These are phyloP conservation scores for Furcasterigmium furcatum DNA, from an alignment of 2,329 filamentous ascomycete species.

Conservation along the genomic window DNA sequence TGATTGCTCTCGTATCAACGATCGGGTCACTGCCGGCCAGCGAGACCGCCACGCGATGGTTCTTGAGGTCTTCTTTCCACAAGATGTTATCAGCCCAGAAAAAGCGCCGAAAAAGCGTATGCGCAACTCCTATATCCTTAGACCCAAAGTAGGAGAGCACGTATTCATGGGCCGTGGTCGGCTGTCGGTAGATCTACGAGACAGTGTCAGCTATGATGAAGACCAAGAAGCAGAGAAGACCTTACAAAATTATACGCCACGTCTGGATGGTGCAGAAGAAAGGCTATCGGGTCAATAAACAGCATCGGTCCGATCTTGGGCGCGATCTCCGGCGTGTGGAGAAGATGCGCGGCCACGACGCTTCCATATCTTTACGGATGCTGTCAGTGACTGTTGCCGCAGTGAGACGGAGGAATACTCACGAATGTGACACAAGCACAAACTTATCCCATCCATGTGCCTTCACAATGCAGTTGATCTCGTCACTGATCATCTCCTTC, in stretches of 20 bases:
- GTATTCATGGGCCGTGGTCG: slow-evolving; percentile 61
- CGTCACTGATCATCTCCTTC: slow-evolving; percentile 49
- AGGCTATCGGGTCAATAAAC: slow-evolving; percentile 59
- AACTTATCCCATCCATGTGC: slow-evolving; percentile 56
- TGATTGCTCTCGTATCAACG: slow-evolving; percentile 56
- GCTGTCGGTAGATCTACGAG: slow-evolving; percentile 39
- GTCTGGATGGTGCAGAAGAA: slow-evolving; percentile 65
- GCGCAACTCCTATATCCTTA: slow-evolving; percentile 63
- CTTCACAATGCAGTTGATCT: slow-evolving; percentile 55
- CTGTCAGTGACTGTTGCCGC: neutral
- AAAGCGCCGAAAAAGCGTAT: slow-evolving; percentile 63
- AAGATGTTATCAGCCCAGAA: slow-evolving; percentile 70
- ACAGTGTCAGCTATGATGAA: neutral
- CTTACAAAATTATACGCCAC: slow-evolving; percentile 66
- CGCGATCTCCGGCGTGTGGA: slow-evolving; percentile 44
- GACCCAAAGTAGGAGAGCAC: slow-evolving; percentile 69
- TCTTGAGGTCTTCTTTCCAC: slow-evolving; percentile 63
- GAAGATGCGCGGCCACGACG: slow-evolving; percentile 58
- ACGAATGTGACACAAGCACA: slow-evolving; percentile 56
- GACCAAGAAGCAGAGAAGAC: neutral
- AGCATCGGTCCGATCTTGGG: slow-evolving; percentile 46
- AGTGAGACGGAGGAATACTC: neutral
- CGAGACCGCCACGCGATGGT: slow-evolving; percentile 46
- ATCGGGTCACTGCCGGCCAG: slow-evolving; percentile 62
- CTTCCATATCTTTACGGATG: slow-evolving; percentile 47